Evolutionary conservation across 2,329 filamentous ascomycete genomes (phyloP), one percentile per base, ranked within the genome.

Genomic region (Diaporthe sp.): DNA sequence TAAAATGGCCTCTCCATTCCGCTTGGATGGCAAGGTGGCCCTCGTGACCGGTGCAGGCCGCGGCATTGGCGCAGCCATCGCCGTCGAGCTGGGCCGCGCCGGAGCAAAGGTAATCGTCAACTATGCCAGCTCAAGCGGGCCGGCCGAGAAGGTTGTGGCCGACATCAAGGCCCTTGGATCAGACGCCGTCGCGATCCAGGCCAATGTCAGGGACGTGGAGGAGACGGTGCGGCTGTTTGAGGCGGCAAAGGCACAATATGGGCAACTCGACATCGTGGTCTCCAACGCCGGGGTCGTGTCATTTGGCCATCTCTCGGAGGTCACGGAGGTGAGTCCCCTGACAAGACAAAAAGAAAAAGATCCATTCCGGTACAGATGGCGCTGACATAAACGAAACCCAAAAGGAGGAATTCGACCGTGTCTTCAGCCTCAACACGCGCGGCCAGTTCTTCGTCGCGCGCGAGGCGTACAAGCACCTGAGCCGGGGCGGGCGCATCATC

Each of bases 361-460:
- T n/a, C n/a, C n/a, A n/a, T n/a, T n/a, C n/a, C n/a, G n/a, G n/a
- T n/a, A n/a, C n/a, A n/a, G n/a, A n/a, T n/a, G n/a, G n/a, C n/a
- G n/a, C n/a, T n/a, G n/a, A n/a, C n/a, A n/a, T n/a, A n/a, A n/a
- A n/a, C n/a, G n/a, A n/a, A n/a, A n/a, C n/a, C n/a, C n/a, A n/a
- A 61, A 28, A 61, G 60, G 60, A 93, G 85, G 92, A 93, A 83
- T 93, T 90, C 81, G 92, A 94, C 82, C 90, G 92, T 76, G 91
- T 93, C 77, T 93, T 94, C 86, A 87, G 86, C 84, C 84, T 93
- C 81, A 94, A 94, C 84, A 89, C 92, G 7, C 86, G 91, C 17
- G 92, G 91, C 45, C 92, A 93, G 83, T 94, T 93, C 86, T 93
- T 94, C 83, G 91, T 94, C 60, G 92, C 92, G 40, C 91, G 92